A percentile compares a stretch with the other conserved stretches of the same genome.
phyloP scores from a whole-genome alignment of 257 asterid genomes.

The Ehretia macrophylla region DNA sequence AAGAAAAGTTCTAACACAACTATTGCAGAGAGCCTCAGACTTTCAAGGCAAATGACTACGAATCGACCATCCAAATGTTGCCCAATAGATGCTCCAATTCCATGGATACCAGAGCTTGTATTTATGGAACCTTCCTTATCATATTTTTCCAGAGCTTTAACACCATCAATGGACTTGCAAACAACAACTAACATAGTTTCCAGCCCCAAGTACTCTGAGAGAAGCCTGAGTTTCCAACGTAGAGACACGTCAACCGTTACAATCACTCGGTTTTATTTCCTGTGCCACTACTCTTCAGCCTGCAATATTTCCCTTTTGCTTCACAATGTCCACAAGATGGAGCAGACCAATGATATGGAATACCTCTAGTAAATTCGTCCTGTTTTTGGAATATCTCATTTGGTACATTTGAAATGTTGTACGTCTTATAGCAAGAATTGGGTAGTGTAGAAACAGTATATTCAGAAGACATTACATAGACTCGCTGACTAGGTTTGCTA shows the following conservation, averaged over 20 bases:
- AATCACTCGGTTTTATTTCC: conserved; percentile 26
- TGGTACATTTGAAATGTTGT: conserved; percentile 41
- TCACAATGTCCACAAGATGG: conserved; percentile 60
- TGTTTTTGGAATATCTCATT: conserved; percentile 19
- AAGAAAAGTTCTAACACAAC: too few relatives aligned
- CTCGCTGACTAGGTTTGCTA: conserved; percentile 23
- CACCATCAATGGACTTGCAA: conserved; percentile 63
- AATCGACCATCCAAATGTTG: conserved; percentile 49
- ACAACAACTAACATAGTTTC: conserved; percentile 81
- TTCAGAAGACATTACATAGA: conserved; percentile 29
- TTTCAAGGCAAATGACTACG: conserved; percentile 62
- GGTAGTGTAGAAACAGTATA: conserved; percentile 15
- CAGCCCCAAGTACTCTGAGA: conserved; percentile 63
- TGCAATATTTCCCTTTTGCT: conserved; percentile 31
- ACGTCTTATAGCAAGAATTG: conserved; percentile 51
- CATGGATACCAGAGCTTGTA: too few relatives aligned
- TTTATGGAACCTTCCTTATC: too few relatives aligned
- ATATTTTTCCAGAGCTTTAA: too few relatives aligned
- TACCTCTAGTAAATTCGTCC: conserved; percentile 10
- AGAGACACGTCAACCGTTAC: conserved; percentile 23
- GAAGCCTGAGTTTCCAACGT: conserved; percentile 61
- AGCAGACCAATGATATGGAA: conserved; percentile 36
- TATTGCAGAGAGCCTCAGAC: conserved; percentile 48
- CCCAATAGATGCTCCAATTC: too few relatives aligned
- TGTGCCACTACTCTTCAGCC: conserved; percentile 29